Conservation (phyloP, 306 rosid species). For the Argentina anserina region DNA sequence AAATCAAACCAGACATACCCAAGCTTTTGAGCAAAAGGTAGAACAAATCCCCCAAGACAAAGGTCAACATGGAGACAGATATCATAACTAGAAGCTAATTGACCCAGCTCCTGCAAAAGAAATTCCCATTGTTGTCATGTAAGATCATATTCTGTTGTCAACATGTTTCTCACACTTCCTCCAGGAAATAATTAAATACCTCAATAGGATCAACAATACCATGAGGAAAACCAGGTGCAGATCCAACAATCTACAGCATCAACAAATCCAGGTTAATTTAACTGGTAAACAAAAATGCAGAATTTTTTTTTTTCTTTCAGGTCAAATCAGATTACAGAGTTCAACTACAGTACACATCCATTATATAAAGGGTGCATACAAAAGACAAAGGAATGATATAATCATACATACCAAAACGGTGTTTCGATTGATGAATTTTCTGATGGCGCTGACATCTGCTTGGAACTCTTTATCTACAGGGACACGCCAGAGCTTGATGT, state of each 20-base stretch:
- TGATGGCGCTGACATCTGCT: constrained; percentile 74
- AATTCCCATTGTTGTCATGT: constrained; percentile 22
- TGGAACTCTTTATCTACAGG: constrained; percentile 67
- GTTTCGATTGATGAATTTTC: constrained; percentile 63
- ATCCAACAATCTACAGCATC: constrained; percentile 82
- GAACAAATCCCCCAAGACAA: constrained; percentile 94
- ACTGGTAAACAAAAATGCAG: constrained; percentile 25
- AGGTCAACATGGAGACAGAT: constrained; percentile 93
- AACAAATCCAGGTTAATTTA: constrained; percentile 23
- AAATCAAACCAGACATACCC: constrained; percentile 53
- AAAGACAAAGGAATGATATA: neutral
- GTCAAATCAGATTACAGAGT: neutral
- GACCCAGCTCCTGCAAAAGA: constrained; percentile 78
- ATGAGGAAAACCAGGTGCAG: constrained; percentile 98
- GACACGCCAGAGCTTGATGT: constrained; percentile 87
- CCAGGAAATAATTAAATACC: constrained; percentile 30
- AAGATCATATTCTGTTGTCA: constrained; percentile 6
- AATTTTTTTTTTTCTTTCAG: neutral
- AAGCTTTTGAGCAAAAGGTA: constrained; percentile 87
- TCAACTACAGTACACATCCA: neutral
- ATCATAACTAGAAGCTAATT: constrained; percentile 68
- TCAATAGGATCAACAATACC: constrained; percentile 91
- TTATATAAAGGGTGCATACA: neutral
- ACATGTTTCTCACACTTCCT: neutral
- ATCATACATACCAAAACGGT: constrained; percentile 63